phyloP scores from a whole-genome alignment of 345 rosid genomes.

The thale cress (Arabidopsis thaliana) region DNA sequence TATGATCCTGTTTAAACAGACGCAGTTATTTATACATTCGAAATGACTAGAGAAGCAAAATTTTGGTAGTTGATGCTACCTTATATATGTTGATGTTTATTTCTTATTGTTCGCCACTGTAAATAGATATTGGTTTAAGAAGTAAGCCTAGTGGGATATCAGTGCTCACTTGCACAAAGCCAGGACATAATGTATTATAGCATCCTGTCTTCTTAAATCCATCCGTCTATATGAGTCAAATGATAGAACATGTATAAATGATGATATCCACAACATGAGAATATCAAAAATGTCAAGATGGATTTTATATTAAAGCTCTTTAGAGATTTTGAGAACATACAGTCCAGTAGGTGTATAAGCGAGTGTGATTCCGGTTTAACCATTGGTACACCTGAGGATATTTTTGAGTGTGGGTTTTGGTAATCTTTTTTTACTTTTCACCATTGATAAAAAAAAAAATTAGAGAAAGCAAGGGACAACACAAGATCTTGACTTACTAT shows the following conservation, averaged over 20 bases:
- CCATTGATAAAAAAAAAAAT: background rate
- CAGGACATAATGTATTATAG: constrained; percentile 27
- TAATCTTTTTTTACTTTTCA: background rate
- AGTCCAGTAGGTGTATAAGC: constrained; percentile 36
- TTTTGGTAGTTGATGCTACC: background rate
- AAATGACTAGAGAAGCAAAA: background rate
- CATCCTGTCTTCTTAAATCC: constrained; percentile 25
- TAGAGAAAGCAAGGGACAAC: background rate
- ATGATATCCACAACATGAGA: background rate
- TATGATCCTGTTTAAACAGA: constrained; percentile 11
- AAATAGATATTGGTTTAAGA: constrained; percentile 2
- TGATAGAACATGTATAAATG: background rate
- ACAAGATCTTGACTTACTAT: constrained; percentile 23
- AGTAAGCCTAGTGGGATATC: constrained; percentile 3
- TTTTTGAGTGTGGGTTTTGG: background rate
- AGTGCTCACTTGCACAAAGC: constrained; percentile 18
- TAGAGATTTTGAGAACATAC: constrained; percentile 18
- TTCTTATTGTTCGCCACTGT: constrained; percentile 6
- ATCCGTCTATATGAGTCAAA: constrained; percentile 7
- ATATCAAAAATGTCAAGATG: background rate
- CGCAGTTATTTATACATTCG: background rate
- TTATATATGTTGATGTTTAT: background rate
- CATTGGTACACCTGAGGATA: constrained; percentile 32
- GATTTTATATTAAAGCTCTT: background rate
- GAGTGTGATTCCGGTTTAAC: constrained; percentile 23